Evolutionary conservation across 2,329 filamentous ascomycete genomes (phyloP).

Genomic region (Trichoderma simmonsii): DNA sequence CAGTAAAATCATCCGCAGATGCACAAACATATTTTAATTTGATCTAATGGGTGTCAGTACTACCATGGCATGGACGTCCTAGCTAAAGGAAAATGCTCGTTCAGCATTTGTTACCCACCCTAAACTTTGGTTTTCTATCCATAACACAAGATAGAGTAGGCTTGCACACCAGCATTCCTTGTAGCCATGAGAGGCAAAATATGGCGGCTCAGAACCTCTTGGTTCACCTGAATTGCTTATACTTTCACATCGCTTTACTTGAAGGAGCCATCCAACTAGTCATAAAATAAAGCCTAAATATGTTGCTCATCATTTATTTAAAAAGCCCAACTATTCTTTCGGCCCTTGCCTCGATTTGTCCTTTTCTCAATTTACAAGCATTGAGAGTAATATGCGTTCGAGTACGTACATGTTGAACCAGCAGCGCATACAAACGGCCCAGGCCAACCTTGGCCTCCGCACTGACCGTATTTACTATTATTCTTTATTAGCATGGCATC

Average conservation of each 20-base stretch:
- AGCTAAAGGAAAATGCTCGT: not conserved
- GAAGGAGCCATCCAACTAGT: not conserved
- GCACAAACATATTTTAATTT: not conserved
- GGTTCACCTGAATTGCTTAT: not conserved
- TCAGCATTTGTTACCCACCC: not conserved
- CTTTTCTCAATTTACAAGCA: not conserved
- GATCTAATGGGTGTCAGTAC: not conserved
- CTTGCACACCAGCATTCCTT: not conserved
- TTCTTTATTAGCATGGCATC: not conserved
- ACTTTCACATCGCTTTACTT: not conserved
- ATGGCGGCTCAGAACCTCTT: not conserved
- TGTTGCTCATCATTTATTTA: not conserved
- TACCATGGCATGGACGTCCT: not conserved
- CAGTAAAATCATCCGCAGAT: not conserved
- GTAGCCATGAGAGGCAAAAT: not conserved
- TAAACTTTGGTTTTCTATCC: not conserved
- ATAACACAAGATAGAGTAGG: not conserved
- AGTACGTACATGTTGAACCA: slow-evolving; percentile 1
- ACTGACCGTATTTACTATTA: slow-evolving; percentile 5
- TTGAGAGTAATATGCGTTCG: slow-evolving; percentile 14
- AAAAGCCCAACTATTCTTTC: not conserved
- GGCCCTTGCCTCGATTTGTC: not conserved
- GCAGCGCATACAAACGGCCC: slow-evolving; percentile 5
- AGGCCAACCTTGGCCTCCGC: not conserved
- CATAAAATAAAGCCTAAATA: not conserved